Evolutionary conservation across 73 alveolate genomes (phyloP), one percentile per base, ranked within the genome.

Genomic region (Paramecium sexaurelia): DNA sequence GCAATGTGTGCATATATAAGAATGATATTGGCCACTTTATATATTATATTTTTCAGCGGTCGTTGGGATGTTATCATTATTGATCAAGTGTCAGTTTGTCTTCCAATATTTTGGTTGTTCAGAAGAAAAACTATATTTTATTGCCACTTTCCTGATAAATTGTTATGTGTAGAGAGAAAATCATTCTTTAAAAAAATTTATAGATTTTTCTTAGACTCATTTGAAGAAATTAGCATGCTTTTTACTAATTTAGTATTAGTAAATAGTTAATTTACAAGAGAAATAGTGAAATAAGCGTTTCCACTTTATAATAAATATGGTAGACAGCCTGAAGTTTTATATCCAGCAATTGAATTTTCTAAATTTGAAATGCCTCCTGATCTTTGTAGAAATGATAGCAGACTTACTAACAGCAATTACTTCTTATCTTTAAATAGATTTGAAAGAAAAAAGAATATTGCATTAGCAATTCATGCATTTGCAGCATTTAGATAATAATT

Each of bases 141-240:
- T 93, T 98, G 99, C 85, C 99, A 98, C 84, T 98, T 95, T 90
- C 99, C 99, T 29, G 99, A 98, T 92, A 96, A 97, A 93, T 96
- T 98, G 33, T 96, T 98, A 27, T 98, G 99, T 90, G 93, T 97
- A 7, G 95, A 98, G 22, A 93, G 99, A 75, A 85, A 90, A 55
- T 92, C 97, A 8, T 55, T 93, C 22, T 37, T 96, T 7, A 98
- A 96, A 94, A 89, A 96, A 61, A 82, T 95, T n/a, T 98, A 98
- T 85, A 89, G 99, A 89, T 96, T 95, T 85, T 75, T 97, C 82
- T 47, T 96, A 68, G 98, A 96, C 83, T 87, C 85, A 22, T 57
- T 94, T 19, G 99, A 96, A 92, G 98, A 94, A 92, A 55, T 96
- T 17, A 92, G 97, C 7, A 87, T 96, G 94, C 68, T 69, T 29